Base-by-base conservation (phyloP, 108 stramenopile genomes). In the Schizochytrium sp. region DNA sequence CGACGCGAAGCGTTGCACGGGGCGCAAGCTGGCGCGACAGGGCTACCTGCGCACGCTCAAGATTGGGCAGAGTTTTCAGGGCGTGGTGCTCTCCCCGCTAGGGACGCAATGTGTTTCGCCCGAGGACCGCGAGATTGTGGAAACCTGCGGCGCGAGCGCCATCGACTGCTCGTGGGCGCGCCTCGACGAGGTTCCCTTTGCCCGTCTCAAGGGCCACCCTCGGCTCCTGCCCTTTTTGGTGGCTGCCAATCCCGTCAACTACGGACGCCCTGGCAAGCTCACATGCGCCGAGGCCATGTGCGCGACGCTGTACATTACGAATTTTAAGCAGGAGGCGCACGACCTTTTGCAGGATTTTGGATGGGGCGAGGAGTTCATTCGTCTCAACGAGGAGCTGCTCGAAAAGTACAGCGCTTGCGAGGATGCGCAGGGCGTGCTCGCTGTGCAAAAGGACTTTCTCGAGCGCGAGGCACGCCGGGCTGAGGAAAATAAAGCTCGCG, bases 91-190 rank as follows among this genome's bases (percentile, higher is more conserved):
- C 34, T 96, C 96, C 87, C 96, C 98, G 0, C 95, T 96, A 72
- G 99, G 95, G 3, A 95, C 93, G 21, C 89, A 92, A 8, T 90
- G 96, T 1, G 96, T 99, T 6, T 97, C 97, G 89, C 97, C 97
- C 41, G 96, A 94, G 5, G 99, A 99, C 93, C 60, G 91, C 14
- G 89, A 76, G 41, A 94, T 97, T 44, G 47, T 88, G 3, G 90
- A 87, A 6, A 60, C 90, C 57, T 55, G 43, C 43, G 99, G 99
- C 59, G 89, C 98, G 55, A 95, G 95, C 55, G 96, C 98, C 47
- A 98, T 99, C 60, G 98, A 99, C 91, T 99, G 99, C 90, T 97
- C 97, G 1, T 99, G 99, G 99, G 97, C 97, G 0, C 90, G 98
- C 29, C 88, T 98, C 44, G 95, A 95, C 72, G 97, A 97, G 89